phyloP scores from a whole-genome alignment of 805 yeast genomes.

The Tetrapisispora arboricola region DNA sequence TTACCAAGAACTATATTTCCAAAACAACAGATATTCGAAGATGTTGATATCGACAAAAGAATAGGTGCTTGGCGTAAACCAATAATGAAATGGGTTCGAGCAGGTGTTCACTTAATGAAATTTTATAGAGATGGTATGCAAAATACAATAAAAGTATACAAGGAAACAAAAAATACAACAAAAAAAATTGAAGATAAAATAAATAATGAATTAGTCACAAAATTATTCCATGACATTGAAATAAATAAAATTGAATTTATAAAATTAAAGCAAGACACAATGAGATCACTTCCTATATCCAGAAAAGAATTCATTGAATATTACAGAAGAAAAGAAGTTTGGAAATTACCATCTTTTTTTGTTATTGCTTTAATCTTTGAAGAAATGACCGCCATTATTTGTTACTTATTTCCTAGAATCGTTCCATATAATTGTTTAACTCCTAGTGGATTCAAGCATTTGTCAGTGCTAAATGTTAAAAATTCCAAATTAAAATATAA shows the following conservation, averaged over 20 bases:
- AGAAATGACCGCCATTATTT: conserved; percentile 45
- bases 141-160: conserved; percentile 42
- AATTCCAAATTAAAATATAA: background rate
- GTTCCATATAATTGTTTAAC: conserved; percentile 51
- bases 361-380: conserved; percentile 39
- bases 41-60: conserved; percentile 19
- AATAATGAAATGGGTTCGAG: conserved; percentile 32
- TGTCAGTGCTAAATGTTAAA: conserved; percentile 1
- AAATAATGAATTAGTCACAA: conserved; percentile 17
- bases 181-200: background rate
- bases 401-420: conserved; percentile 43
- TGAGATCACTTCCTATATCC: conserved; percentile 20
- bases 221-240: conserved; percentile 11
- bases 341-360: conserved; percentile 45
- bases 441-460: conserved; percentile 31
- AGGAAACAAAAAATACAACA: conserved; percentile 12
- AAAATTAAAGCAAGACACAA: background rate
- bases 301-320: conserved; percentile 37
- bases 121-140: conserved; percentile 52
- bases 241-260: conserved; percentile 22
- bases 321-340: conserved; percentile 36
- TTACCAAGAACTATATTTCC: conserved; percentile 26
- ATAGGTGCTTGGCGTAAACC: conserved; percentile 19
- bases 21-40: conserved; percentile 19
- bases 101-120: conserved; percentile 36